phyloP scores from a whole-genome alignment of 495 filamentous ascomycete species.

The Penicillium atrosanguineum region DNA sequence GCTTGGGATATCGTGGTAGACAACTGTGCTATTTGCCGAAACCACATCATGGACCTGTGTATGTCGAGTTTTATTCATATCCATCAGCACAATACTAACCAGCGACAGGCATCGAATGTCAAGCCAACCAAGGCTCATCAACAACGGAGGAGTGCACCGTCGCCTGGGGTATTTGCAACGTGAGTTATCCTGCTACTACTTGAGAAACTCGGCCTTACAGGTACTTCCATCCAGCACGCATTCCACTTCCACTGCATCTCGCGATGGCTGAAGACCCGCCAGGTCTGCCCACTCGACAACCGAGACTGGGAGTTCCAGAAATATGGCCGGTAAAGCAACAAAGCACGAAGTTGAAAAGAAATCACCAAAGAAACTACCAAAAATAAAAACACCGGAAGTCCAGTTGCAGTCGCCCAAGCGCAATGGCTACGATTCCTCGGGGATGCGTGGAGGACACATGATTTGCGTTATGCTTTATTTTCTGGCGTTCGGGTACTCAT shows the following conservation, averaged over 20 bases:
- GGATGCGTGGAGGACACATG: not conserved
- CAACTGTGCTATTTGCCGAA: constrained; percentile 98
- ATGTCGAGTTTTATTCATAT: constrained; percentile 23
- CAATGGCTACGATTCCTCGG: constrained; percentile 16
- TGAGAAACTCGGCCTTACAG: not conserved
- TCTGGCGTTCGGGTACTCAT: constrained; percentile 16
- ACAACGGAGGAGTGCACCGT: constrained; percentile 98
- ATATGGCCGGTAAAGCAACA: constrained; percentile 68
- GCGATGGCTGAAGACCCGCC: constrained; percentile 98
- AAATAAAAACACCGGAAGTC: constrained; percentile 10
- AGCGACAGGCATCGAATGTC: constrained; percentile 85
- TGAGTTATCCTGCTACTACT: constrained; percentile 44
- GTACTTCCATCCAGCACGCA: constrained; percentile 65
- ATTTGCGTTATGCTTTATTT: constrained; percentile 1
- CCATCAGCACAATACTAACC: not conserved
- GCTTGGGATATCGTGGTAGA: constrained; percentile 99
- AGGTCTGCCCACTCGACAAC: constrained; percentile 97
- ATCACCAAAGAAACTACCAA: constrained; percentile 6
- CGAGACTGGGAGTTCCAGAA: constrained; percentile 99
- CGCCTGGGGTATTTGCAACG: constrained; percentile 99
- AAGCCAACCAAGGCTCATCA: constrained; percentile 98
- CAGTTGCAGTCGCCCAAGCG: constrained; percentile 3
- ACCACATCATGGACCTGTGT: constrained; percentile 99
- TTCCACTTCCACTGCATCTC: constrained; percentile 99
- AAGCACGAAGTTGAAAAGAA: not conserved